Base-by-base conservation (phyloP, 2,329 filamentous ascomycete species). In the Fusarium chaquense region DNA sequence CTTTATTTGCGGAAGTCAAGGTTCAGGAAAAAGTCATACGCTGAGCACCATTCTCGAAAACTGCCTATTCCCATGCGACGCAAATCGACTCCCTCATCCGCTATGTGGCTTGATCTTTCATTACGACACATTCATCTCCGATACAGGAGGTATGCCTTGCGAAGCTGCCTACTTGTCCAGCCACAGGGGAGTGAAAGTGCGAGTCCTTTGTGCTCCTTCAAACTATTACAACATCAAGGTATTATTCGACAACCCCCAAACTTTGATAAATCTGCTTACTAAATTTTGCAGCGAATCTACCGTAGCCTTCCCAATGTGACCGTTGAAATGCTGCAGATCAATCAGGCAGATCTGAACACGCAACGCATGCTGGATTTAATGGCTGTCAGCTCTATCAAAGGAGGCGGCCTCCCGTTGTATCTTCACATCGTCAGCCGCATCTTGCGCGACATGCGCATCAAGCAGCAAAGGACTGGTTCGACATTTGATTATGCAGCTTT, bases 341-440 rank as follows among this genome's bases (percentile, higher is more conserved):
- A 38, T 0, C 41, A 60, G 3, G 7, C 22, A 0, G 51, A 60
- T 1, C 3, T 60, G 1, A 60, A 60, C 33, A 60, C 57, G 0
- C 24, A n/a, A 1, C 22, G 51, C 0, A 60, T 60, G 57, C 22
- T 60, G 1, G 41, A 60, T 28, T 11, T 60, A 2, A 60, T 60
- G 57, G 57, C 41, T 0, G 41, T 38, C 1, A 60, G 28, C 6
- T 38, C 57, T 3, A 18, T 32, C 3, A 43, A 60, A 22, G 52
- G 35, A 3, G 41, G 33, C 1, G 15, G 28, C 2, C 22, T 60
- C 20, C 57, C 57, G 0, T 9, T 60, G 0, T 60, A 60, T 1
- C 51, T 60, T 2, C 57, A 60, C 10, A 28, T 46, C 3, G 15
- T 60, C 3, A 46, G 28, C 0, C 41, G 57, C 0, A 40, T 60